Evolutionary conservation across 192 early-diverging fungal species (phyloP).

Genomic region (Phlyctochytrium planicorne): DNA sequence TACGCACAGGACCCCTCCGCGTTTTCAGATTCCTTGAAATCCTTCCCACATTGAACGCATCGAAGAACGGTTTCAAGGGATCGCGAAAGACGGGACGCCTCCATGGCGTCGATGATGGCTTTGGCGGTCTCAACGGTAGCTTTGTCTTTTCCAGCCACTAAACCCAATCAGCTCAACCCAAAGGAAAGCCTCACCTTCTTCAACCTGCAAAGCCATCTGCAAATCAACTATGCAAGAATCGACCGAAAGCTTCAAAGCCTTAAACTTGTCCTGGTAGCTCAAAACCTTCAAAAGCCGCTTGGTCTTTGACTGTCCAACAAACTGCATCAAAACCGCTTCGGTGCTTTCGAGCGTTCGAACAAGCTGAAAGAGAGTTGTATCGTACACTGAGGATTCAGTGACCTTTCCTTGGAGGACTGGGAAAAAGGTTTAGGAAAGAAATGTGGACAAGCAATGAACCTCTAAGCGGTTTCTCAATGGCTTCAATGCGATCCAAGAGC

Average conservation of each 20-base stretch:
- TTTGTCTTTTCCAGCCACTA: background rate
- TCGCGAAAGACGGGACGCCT: background rate
- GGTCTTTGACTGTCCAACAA: background rate
- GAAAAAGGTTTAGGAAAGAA: background rate
- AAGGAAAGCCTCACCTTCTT: background rate
- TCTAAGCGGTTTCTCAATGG: background rate
- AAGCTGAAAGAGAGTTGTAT: background rate
- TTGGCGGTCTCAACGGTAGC: background rate
- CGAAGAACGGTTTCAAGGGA: background rate
- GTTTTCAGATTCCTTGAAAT: background rate
- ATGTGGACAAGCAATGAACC: background rate
- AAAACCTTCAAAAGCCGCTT: background rate
- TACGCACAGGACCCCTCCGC: background rate
- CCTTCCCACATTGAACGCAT: background rate
- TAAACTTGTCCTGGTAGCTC: conserved; percentile 1
- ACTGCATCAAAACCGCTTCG: background rate
- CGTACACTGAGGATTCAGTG: background rate
- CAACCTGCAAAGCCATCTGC: background rate
- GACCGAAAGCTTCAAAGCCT: background rate
- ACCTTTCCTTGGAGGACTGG: background rate
- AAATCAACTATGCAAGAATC: background rate
- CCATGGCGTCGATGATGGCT: background rate
- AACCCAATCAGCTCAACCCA: background rate
- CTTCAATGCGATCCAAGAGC: background rate
- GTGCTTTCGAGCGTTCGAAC: background rate